phyloP scores from a whole-genome alignment of 352 stramenopile genomes.

The Globisporangium orthogonon region DNA sequence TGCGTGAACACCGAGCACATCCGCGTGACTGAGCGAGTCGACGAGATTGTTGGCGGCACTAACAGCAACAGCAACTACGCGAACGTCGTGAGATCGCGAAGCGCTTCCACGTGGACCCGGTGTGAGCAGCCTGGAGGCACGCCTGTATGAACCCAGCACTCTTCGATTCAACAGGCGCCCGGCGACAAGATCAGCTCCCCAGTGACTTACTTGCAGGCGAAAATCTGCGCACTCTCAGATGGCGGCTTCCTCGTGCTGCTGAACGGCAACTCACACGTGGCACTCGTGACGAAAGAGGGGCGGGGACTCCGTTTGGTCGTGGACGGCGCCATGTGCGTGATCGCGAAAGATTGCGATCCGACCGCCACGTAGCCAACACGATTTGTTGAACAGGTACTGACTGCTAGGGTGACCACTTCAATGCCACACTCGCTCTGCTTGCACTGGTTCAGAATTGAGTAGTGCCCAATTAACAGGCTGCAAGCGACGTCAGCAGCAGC shows the following conservation, averaged over 20 bases:
- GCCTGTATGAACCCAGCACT: slow-evolving; percentile 98
- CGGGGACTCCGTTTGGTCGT: slow-evolving; percentile 90
- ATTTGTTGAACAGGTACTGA: too few relatives aligned
- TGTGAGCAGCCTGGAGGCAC: slow-evolving; percentile 99
- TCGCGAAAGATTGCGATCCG: slow-evolving; percentile 99
- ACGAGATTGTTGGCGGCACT: slow-evolving; percentile 98
- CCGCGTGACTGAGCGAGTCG: slow-evolving; percentile 98
- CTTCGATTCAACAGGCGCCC: slow-evolving; percentile 93
- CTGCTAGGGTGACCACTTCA: too few relatives aligned
- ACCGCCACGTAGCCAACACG: slow-evolving; percentile 96
- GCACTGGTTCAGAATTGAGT: too few relatives aligned
- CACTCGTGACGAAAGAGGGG: slow-evolving; percentile 91
- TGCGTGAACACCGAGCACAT: slow-evolving; percentile 99
- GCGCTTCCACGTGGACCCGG: slow-evolving; percentile 94
- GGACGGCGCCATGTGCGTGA: slow-evolving; percentile 95
- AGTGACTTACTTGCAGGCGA: slow-evolving; percentile 89
- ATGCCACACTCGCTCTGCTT: too few relatives aligned
- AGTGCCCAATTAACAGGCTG: too few relatives aligned
- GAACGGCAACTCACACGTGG: slow-evolving; percentile 95
- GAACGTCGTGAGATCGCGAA: slow-evolving; percentile 98
- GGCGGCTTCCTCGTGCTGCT: slow-evolving; percentile 97
- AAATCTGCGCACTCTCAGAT: slow-evolving; percentile 96
- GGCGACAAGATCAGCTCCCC: slow-evolving; percentile 99
- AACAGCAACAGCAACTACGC: slow-evolving; percentile 99
- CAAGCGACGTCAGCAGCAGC: too few relatives aligned